Evolutionary conservation across 2,329 filamentous ascomycete genomes (phyloP).

Genomic region (Metarhizium sp.): DNA sequence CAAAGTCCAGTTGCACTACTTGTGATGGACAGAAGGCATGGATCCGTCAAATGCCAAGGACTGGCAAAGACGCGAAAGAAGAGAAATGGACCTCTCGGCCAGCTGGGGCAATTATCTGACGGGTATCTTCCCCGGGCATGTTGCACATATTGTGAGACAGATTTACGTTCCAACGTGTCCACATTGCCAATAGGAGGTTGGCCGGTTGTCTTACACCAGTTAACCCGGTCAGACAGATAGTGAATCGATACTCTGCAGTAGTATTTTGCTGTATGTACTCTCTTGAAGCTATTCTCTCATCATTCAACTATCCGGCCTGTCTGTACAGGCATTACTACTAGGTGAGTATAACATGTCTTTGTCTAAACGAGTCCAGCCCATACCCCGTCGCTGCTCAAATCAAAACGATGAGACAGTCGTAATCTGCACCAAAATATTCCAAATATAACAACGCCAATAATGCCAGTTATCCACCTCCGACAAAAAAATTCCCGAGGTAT

Average conservation of each 20-base stretch:
- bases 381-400: slow-evolving; percentile 1
- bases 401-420: neutral
- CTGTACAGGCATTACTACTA: neutral
- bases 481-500: slow-evolving; percentile 13
- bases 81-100: neutral
- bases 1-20: neutral
- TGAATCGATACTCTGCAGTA: neutral
- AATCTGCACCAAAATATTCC: neutral
- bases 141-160: neutral
- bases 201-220: neutral
- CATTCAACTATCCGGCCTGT: neutral
- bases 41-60: too few species aligned
- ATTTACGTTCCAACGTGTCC: neutral
- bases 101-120: neutral
- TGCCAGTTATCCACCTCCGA: slow-evolving; percentile 14
- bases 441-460: slow-evolving; percentile 17
- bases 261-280: neutral
- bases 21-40: too few species aligned
- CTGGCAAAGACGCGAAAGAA: neutral
- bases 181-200: neutral
- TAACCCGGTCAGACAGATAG: neutral
- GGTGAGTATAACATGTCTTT: slow-evolving; percentile 1
- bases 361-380: slow-evolving; percentile 2
- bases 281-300: neutral
- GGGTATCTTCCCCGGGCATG: neutral